phyloP scores from a whole-genome alignment of 495 filamentous ascomycete species.

The Gamarada debralockiae region DNA sequence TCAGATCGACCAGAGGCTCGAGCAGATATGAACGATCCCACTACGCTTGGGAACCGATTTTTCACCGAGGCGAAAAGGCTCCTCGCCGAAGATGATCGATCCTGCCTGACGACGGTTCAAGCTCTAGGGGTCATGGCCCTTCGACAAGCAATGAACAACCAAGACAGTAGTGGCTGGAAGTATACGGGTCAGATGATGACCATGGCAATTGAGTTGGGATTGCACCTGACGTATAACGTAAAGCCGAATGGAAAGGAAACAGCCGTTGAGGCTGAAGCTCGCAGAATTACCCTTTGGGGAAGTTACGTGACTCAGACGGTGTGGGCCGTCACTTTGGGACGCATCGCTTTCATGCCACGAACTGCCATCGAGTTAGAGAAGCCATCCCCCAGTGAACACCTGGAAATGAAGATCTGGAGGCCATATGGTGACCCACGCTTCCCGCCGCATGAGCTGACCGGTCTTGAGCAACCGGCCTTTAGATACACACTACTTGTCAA shows the following conservation, averaged over 20 bases:
- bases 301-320: constrained; percentile 36
- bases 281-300: constrained; percentile 45
- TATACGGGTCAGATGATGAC: constrained; percentile 35
- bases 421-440: constrained; percentile 11
- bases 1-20: constrained; percentile 63
- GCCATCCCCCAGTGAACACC: constrained; percentile 21
- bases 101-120: constrained; percentile 72
- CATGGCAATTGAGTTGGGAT: constrained; percentile 25
- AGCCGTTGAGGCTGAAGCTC: constrained; percentile 34
- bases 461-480: constrained; percentile 14
- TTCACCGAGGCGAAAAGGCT: constrained; percentile 61
- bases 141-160: constrained; percentile 37
- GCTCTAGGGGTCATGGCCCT: constrained; percentile 71
- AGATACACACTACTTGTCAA: constrained; percentile 29
- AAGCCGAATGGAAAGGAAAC: constrained; percentile 15
- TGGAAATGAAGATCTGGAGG: constrained; percentile 29
- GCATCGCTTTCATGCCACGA: constrained; percentile 37
- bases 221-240: constrained; percentile 13
- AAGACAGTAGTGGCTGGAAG: constrained; percentile 37
- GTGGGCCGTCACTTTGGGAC: constrained; percentile 38
- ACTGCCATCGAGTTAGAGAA: constrained; percentile 38
- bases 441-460: not conserved
- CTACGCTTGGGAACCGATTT: constrained; percentile 66
- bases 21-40: constrained; percentile 39
- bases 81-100: constrained; percentile 54